These are phyloP conservation scores for Mortierella alpina DNA, from an alignment of 192 early-diverging fungal genomes.

Conservation along the genomic window DNA sequence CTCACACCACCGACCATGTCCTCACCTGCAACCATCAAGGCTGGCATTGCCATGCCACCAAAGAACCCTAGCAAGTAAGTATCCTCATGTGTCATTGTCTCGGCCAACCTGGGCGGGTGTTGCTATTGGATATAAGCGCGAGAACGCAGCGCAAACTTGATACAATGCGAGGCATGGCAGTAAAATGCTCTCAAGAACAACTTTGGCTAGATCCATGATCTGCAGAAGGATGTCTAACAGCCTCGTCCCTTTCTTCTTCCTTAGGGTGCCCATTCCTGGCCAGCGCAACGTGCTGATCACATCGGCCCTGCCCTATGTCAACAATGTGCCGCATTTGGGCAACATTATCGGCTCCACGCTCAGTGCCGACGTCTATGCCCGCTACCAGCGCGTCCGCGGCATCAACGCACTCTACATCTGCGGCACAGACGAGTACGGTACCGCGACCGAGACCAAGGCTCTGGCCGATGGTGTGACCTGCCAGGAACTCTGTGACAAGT, in stretches of 20 bases:
- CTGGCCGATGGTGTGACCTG: conserved; percentile 90
- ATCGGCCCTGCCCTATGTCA: conserved; percentile 96
- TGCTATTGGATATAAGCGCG: no score
- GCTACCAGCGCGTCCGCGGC: conserved; percentile 90
- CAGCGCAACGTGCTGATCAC: conserved; percentile 94
- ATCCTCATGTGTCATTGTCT: not conserved
- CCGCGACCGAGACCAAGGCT: conserved; percentile 98
- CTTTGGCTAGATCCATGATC: no score
- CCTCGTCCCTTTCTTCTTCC: not conserved
- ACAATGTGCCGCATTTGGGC: conserved; percentile 99
- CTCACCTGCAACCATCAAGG: conserved; percentile 50
- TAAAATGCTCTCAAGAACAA: no score
- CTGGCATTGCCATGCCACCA: conserved; percentile 53
- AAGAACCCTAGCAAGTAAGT: conserved; percentile 51
- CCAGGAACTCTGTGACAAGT: conserved; percentile 97
- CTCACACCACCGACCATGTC: conserved; percentile 20
- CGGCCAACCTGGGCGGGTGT: no score
- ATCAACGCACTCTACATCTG: conserved; percentile 93
- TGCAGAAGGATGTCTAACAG: not conserved
- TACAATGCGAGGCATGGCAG: no score
- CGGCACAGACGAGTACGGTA: conserved; percentile 99
- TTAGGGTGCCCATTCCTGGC: conserved; percentile 69
- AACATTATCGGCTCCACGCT: conserved; percentile 99
- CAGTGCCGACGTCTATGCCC: conserved; percentile 96
- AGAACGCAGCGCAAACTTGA: no score